These are phyloP conservation scores for Eurotiales sp. DNA, from an alignment of 2,329 filamentous ascomycete genomes.

Conservation along the genomic window DNA sequence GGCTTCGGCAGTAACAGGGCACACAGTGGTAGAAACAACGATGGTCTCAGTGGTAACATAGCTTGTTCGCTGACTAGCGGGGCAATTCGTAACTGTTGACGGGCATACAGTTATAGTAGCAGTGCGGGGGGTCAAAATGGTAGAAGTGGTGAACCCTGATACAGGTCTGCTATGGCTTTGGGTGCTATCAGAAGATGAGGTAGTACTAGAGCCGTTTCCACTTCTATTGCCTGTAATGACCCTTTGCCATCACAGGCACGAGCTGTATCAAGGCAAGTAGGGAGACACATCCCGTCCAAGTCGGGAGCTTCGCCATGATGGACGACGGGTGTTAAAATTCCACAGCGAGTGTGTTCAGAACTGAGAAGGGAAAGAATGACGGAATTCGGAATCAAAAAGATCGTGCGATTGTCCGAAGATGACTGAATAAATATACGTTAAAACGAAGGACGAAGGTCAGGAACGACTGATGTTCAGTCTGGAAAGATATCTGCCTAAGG, in stretches of 20 bases:
- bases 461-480: too few species aligned
- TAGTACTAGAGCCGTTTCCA: not conserved
- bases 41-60: slow-evolving; percentile 10
- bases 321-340: too few species aligned
- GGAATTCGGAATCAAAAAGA: too few species aligned
- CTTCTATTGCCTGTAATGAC: too few species aligned
- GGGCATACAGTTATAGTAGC: slow-evolving; percentile 13
- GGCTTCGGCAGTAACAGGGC: slow-evolving; percentile 4
- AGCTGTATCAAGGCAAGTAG: slow-evolving; percentile 1
- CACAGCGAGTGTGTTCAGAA: too few species aligned
- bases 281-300: not conserved
- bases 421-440: too few species aligned
- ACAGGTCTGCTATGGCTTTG: not conserved
- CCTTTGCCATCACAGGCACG: not conserved
- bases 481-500: too few species aligned
- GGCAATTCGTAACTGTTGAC: slow-evolving; percentile 10
- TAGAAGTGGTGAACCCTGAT: slow-evolving; percentile 2
- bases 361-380: too few species aligned
- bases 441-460: too few species aligned
- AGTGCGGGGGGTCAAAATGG: slow-evolving; percentile 6
- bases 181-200: not conserved
- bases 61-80: not conserved
- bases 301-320: not conserved
- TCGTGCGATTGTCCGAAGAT: too few species aligned
- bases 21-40: slow-evolving; percentile 1